Evolutionary conservation across 106 monocot genomes (phyloP), one percentile per base, ranked within the genome.

Genomic region (Vanilla planifolia): DNA sequence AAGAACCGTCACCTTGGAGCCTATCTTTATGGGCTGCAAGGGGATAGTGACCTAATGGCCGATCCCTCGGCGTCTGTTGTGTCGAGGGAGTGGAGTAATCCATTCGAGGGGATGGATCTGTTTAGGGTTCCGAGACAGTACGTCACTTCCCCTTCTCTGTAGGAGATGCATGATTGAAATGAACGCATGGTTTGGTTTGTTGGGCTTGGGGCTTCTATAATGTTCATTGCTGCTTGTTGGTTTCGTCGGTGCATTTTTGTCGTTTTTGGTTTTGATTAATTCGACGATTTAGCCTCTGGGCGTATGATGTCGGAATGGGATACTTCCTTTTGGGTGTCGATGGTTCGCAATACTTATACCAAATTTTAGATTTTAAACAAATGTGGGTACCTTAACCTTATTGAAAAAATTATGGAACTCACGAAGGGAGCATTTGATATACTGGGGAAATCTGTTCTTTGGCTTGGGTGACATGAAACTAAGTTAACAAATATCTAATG

Each of bases 31-130:
- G 73, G 70, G 15, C 34, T 76, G 41, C 65, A 58, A 25, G 75
- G 78, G 33, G 62, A 48, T 28, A 17, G 53, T n/a, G 30, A 51
- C 11, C 20, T 60, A 25, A 26, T 44, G 40, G 20, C 24, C 23
- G 60, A 11, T 47, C 50, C 35, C 26, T 67, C 32, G 6, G 30
- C 1, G 5, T 48, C 16, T 14, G 61, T 17, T n/a, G 48, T 8
- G 13, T 71, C 77, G 8, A 42, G 55, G 4, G 86, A 86, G 60
- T 95, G 89, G 85, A 78, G 68, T 0, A 78, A 77, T 17, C 80
- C 84, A 2, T 95, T 86, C 63, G 67, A 60, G 17, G 89, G 82
- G 71, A 76, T 77, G 26, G 89, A 89, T 59, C 65, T 89, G 4
- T 71, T 86, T 48, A 78, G 92, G 33, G 76, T 65, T 36, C 73